phyloP scores from a whole-genome alignment of 1,284 basidiomycete species.

The Ceratobasidium sp. region DNA sequence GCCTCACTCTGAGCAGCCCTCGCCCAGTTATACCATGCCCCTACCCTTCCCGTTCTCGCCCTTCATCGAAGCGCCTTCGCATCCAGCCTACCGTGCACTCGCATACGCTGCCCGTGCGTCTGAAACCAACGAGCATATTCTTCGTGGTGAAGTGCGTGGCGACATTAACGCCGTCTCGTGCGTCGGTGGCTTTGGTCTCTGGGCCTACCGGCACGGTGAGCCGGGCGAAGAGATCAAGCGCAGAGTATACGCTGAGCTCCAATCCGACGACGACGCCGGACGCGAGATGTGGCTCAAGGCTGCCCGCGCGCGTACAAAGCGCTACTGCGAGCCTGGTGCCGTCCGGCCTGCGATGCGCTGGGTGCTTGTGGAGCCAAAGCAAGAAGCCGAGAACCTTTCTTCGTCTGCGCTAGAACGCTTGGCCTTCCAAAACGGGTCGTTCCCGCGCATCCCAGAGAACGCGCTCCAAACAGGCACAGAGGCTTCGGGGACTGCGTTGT shows the following conservation, averaged over 20 bases:
- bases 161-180: slow-evolving; percentile 13
- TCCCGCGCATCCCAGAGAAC: slow-evolving; percentile 53
- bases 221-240: slow-evolving; percentile 35
- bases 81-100: slow-evolving; percentile 29
- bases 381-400: slow-evolving; percentile 28
- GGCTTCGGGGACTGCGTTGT: slow-evolving; percentile 54
- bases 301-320: slow-evolving; percentile 36
- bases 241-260: slow-evolving; percentile 34
- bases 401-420: slow-evolving; percentile 18
- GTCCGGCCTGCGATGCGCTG: slow-evolving; percentile 44
- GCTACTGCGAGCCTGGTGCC: slow-evolving; percentile 42
- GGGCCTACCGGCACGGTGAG: slow-evolving; percentile 32
- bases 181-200: slow-evolving; percentile 32
- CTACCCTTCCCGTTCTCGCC: slow-evolving; percentile 33
- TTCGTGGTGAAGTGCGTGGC: slow-evolving; percentile 30
- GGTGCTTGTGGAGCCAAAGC: slow-evolving; percentile 45
- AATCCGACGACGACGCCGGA: slow-evolving; percentile 36
- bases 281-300: slow-evolving; percentile 44
- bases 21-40: slow-evolving; percentile 27
- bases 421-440: slow-evolving; percentile 51
- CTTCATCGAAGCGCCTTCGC: slow-evolving; percentile 25
- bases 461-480: slow-evolving; percentile 57
- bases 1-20: slow-evolving; percentile 7
- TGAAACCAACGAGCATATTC: slow-evolving; percentile 15
- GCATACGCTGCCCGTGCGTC: slow-evolving; percentile 10